These are phyloP conservation scores for Xylaria intraflava DNA, from an alignment of 495 filamentous ascomycete genomes.

Conservation along the genomic window DNA sequence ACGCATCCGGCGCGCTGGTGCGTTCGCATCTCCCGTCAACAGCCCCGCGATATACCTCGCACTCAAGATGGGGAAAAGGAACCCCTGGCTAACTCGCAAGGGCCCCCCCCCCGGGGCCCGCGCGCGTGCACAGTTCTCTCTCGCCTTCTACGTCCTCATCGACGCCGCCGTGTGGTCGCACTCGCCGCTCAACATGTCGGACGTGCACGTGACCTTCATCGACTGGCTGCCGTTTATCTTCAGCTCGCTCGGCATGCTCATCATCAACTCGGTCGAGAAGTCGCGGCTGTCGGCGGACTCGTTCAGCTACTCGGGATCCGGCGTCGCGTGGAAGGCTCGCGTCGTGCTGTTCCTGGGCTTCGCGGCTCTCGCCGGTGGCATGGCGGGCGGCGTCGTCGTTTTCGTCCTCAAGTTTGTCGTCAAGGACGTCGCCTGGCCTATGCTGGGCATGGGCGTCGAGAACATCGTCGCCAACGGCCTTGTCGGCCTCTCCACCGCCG, in stretches of 20 bases:
- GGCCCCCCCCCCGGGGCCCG: not conserved
- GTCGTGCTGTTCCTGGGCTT: slow-evolving; percentile 95
- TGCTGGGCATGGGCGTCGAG: slow-evolving; percentile 86
- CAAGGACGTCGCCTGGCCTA: slow-evolving; percentile 67
- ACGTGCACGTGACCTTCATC: slow-evolving; percentile 88
- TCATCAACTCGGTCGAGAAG: slow-evolving; percentile 99
- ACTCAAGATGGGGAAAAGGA: not conserved
- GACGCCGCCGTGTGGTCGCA: slow-evolving; percentile 85
- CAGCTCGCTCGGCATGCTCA: slow-evolving; percentile 87
- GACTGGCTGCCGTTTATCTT: slow-evolving; percentile 99
- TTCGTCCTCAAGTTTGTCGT: slow-evolving; percentile 91
- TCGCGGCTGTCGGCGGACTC: slow-evolving; percentile 74
- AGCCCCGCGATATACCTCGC: too few relatives aligned
- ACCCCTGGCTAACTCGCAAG: not conserved
- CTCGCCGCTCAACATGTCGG: slow-evolving; percentile 66
- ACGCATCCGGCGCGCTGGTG: slow-evolving; percentile 80
- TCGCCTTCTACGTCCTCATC: slow-evolving; percentile 94
- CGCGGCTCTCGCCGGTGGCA: slow-evolving; percentile 84
- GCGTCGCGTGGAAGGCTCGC: slow-evolving; percentile 93
- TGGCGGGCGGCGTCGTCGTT: slow-evolving; percentile 86
- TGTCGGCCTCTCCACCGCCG: slow-evolving; percentile 57
- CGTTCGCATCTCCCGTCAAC: slow-evolving; percentile 20
- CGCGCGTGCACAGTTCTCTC: slow-evolving; percentile 64
- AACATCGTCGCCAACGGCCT: slow-evolving; percentile 84
- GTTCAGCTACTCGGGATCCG: slow-evolving; percentile 77